phyloP scores from a whole-genome alignment of 345 rosid species.

The Arabidopsis suecica region DNA sequence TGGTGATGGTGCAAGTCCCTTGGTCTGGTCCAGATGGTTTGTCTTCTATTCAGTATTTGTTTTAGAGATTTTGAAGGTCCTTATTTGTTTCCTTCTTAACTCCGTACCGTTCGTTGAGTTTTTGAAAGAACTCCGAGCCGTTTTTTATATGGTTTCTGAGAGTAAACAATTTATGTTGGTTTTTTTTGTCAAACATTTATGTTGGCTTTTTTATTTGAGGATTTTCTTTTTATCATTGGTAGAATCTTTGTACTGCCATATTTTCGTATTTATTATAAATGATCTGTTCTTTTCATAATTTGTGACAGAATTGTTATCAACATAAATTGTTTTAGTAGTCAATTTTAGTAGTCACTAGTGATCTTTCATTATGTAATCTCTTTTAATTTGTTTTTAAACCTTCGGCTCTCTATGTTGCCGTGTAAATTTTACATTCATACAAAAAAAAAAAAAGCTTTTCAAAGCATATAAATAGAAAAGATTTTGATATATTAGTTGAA shows the following conservation, averaged over 20 bases:
- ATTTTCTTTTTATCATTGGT: not conserved
- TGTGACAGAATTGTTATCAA: too few species aligned
- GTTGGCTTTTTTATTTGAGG: not conserved
- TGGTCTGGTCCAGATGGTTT: slow-evolving; percentile 63
- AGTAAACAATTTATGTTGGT: slow-evolving; percentile 21
- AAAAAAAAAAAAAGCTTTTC: too few species aligned
- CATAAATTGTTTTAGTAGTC: too few species aligned
- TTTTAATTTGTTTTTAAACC: too few species aligned
- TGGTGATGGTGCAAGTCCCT: slow-evolving; percentile 65
- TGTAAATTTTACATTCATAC: too few species aligned
- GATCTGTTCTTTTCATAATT: too few species aligned
- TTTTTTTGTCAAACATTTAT: not conserved
- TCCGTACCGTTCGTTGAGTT: slow-evolving; percentile 1
- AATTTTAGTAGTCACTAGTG: too few species aligned
- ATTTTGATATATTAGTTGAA: too few species aligned
- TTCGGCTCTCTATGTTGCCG: too few species aligned
- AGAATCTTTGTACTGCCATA: slow-evolving; percentile 21
- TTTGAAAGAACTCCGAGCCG: slow-evolving; percentile 31
- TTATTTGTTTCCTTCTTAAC: slow-evolving; percentile 23
- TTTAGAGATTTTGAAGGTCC: slow-evolving; percentile 46
- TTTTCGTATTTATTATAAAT: not conserved
- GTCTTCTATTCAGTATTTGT: slow-evolving; percentile 57
- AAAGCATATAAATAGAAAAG: too few species aligned
- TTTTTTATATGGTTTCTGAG: slow-evolving; percentile 38
- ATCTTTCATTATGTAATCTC: too few species aligned